phyloP scores from a whole-genome alignment of 371 early-diverging fungal species.

The Circinella umbellata region DNA sequence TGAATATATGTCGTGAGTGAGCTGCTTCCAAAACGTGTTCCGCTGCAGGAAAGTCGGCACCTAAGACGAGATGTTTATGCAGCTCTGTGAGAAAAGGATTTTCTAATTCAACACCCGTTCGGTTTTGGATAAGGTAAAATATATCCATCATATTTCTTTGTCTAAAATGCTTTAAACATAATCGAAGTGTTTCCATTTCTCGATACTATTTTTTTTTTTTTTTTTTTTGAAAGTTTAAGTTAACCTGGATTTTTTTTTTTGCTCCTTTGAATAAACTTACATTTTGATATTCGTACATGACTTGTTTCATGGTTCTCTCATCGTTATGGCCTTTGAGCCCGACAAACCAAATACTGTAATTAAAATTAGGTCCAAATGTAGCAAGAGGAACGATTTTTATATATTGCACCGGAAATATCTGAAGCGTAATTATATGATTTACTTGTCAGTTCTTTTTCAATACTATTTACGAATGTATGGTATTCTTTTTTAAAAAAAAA shows the following conservation, averaged over 20 bases:
- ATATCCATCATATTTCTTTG: conserved; percentile 78
- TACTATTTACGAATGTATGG: too few relatives aligned
- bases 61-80: conserved; percentile 66
- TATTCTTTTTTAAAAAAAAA: neutral
- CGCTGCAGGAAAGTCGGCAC: conserved; percentile 74
- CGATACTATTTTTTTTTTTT: conserved; percentile 52
- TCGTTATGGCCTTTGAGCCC: conserved; percentile 83
- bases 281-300: conserved; percentile 65
- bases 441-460: too few relatives aligned
- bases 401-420: conserved; percentile 84
- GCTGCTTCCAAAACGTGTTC: conserved; percentile 74
- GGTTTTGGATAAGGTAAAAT: conserved; percentile 70
- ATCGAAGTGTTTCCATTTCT: conserved; percentile 79
- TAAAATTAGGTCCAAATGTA: conserved; percentile 93
- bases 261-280: conserved; percentile 44
- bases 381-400: conserved; percentile 93
- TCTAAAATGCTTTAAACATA: conserved; percentile 90
- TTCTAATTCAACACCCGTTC: conserved; percentile 71
- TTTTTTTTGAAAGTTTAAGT: too few relatives aligned
- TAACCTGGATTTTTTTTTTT: too few relatives aligned
- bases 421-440: neutral
- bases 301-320: conserved; percentile 64
- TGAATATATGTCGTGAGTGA: conserved; percentile 64
- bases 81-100: conserved; percentile 80
- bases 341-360: conserved; percentile 95